Conservation (phyloP, 148 eudicot genomes). For the Heliamphora exappendiculata region DNA sequence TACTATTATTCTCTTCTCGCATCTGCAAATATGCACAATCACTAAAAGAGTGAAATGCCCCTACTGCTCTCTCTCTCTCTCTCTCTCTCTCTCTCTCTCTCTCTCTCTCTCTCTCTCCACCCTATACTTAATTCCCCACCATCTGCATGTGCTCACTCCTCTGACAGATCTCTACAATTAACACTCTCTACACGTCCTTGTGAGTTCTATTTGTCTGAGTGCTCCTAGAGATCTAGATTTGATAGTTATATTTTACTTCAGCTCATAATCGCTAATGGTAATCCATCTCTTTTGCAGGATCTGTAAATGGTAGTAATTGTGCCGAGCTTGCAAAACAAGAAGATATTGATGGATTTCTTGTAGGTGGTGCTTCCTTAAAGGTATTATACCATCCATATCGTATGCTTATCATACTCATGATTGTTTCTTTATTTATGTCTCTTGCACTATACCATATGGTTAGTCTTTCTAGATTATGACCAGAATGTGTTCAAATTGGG, state of each 20-base stretch:
- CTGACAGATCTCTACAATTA: no score
- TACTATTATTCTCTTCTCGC: background rate
- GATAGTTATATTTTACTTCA: background rate
- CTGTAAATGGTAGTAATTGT: constrained; percentile 91
- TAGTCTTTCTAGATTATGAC: background rate
- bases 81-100: background rate
- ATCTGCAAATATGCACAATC: background rate
- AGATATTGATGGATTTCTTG: constrained; percentile 97
- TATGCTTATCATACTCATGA: background rate
- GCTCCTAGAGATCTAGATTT: background rate
- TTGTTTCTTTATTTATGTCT: background rate
- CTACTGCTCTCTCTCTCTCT: constrained; percentile 6
- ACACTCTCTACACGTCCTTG: background rate
- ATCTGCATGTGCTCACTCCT: background rate
- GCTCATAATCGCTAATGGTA: background rate
- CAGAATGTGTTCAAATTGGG: background rate
- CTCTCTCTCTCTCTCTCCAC: background rate
- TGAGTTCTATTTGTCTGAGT: background rate
- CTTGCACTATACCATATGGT: background rate
- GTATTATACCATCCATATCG: constrained; percentile 24
- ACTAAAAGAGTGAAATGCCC: background rate
- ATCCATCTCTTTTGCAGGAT: constrained; percentile 44
- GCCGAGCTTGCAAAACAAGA: constrained; percentile 94
- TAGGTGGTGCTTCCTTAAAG: constrained; percentile 98
- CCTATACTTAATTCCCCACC: background rate